These are phyloP conservation scores for Vishniacozyma victoriae DNA, from an alignment of 768 basidiomycete species.

Conservation along the genomic window DNA sequence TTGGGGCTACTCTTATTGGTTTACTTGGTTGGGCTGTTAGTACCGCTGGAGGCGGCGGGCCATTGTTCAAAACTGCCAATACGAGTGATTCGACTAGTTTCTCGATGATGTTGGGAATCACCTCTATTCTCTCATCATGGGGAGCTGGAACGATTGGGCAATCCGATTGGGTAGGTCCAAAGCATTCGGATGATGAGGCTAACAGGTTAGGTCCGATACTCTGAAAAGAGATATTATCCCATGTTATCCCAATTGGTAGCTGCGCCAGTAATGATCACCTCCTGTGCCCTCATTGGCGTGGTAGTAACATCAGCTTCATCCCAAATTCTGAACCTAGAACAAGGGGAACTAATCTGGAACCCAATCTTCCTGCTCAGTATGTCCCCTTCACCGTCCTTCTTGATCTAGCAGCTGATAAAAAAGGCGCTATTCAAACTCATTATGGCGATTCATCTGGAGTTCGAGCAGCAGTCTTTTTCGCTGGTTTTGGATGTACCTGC, in stretches of 20 bases:
- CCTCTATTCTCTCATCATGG: slow-evolving; percentile 15
- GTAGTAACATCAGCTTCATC: slow-evolving; percentile 19
- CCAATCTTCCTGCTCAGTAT: slow-evolving; percentile 8
- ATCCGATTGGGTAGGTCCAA: slow-evolving; percentile 16
- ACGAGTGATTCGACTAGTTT: slow-evolving; percentile 6
- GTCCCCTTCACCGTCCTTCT: neutral
- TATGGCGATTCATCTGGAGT: slow-evolving; percentile 15
- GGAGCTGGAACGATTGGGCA: slow-evolving; percentile 22
- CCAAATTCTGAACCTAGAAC: slow-evolving; percentile 9
- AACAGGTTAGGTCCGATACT: slow-evolving; percentile 8
- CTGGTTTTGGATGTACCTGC: slow-evolving; percentile 7
- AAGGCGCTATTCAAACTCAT: slow-evolving; percentile 21
- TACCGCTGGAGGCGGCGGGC: slow-evolving; percentile 15
- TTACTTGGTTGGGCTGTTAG: slow-evolving; percentile 11
- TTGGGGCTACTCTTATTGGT: slow-evolving; percentile 12
- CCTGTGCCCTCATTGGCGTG: slow-evolving; percentile 24
- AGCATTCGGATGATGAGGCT: neutral
- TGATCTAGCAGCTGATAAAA: slow-evolving; percentile 6
- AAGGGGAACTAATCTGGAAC: slow-evolving; percentile 16
- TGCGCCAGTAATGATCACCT: slow-evolving; percentile 19
- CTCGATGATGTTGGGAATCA: slow-evolving; percentile 25
- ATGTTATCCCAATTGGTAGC: slow-evolving; percentile 15
- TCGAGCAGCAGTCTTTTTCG: slow-evolving; percentile 32
- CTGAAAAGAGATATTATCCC: slow-evolving; percentile 7
- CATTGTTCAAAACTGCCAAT: slow-evolving; percentile 12